These are phyloP conservation scores for Penicillium sclerotigenum DNA, from an alignment of 2,329 filamentous ascomycete species.

Conservation along the genomic window DNA sequence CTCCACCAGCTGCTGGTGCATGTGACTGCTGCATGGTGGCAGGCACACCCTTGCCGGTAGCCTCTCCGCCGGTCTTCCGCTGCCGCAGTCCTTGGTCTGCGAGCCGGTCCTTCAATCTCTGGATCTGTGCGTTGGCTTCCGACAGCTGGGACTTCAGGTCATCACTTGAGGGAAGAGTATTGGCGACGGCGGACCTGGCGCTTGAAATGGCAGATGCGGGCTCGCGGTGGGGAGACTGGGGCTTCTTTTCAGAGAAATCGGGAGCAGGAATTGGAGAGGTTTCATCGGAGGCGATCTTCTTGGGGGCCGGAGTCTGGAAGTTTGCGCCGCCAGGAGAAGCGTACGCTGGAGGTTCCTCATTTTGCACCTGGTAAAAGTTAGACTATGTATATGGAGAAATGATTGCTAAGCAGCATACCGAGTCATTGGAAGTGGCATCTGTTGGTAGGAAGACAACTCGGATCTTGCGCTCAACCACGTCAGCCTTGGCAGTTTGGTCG, in stretches of 20 bases:
- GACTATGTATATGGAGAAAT: not conserved
- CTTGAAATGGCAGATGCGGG: slow-evolving; percentile 31
- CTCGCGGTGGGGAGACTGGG: slow-evolving; percentile 41
- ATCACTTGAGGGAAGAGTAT: slow-evolving; percentile 51
- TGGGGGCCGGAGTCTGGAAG: slow-evolving; percentile 48
- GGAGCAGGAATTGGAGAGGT: slow-evolving; percentile 35
- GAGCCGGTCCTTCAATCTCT: slow-evolving; percentile 61
- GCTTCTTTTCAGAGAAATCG: slow-evolving; percentile 37
- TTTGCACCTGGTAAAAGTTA: slow-evolving; percentile 25
- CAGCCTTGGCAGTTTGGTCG: slow-evolving; percentile 69
- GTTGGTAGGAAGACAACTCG: slow-evolving; percentile 78
- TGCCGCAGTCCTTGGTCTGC: slow-evolving; percentile 72
- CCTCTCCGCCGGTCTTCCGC: slow-evolving; percentile 64
- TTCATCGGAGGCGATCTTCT: slow-evolving; percentile 34
- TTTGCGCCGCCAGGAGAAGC: slow-evolving; percentile 53
- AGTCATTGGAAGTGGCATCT: slow-evolving; percentile 47
- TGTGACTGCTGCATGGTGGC: slow-evolving; percentile 55
- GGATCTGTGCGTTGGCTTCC: slow-evolving; percentile 71
- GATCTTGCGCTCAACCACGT: slow-evolving; percentile 92
- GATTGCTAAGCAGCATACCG: slow-evolving; percentile 27
- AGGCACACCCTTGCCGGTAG: slow-evolving; percentile 47
- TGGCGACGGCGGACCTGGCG: slow-evolving; percentile 49
- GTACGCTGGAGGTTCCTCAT: slow-evolving; percentile 53
- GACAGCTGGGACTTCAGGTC: slow-evolving; percentile 71
- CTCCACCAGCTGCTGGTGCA: slow-evolving; percentile 63